These are phyloP conservation scores for Hippophae rhamnoides DNA, from an alignment of 306 rosid genomes.

Conservation along the genomic window DNA sequence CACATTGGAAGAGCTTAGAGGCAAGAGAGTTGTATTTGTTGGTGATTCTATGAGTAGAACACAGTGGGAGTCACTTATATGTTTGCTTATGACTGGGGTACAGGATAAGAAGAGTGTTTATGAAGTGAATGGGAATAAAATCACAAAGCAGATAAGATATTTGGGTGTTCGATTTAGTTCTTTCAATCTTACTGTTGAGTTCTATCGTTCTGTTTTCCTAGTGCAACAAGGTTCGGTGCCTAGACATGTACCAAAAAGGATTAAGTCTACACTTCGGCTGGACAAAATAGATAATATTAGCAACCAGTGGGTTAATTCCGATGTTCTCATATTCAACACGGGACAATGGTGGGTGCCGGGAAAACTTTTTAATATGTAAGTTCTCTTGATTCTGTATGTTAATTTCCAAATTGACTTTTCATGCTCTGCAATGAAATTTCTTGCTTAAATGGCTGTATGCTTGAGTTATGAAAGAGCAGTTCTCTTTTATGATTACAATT, in stretches of 20 bases:
- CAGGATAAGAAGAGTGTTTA: slow-evolving; percentile 61
- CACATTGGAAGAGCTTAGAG: slow-evolving; percentile 43
- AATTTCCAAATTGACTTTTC: neutral
- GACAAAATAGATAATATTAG: slow-evolving; percentile 63
- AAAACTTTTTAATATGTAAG: slow-evolving; percentile 68
- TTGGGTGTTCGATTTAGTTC: slow-evolving; percentile 67
- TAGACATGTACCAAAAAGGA: slow-evolving; percentile 66
- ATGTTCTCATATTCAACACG: slow-evolving; percentile 79
- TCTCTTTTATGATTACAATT: neutral
- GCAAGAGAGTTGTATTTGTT: slow-evolving; percentile 69
- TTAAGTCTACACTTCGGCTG: slow-evolving; percentile 59
- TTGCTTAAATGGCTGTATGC: neutral
- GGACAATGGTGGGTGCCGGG: slow-evolving; percentile 98
- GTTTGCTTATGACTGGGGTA: slow-evolving; percentile 79
- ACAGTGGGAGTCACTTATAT: slow-evolving; percentile 82
- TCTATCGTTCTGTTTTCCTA: slow-evolving; percentile 71
- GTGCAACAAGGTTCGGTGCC: slow-evolving; percentile 53
- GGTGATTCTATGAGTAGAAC: slow-evolving; percentile 95
- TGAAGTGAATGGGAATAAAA: slow-evolving; percentile 61
- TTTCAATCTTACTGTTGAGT: slow-evolving; percentile 70
- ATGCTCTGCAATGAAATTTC: slow-evolving; percentile 12
- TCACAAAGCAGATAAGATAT: slow-evolving; percentile 54
- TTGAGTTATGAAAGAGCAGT: slow-evolving; percentile 4
- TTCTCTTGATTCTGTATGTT: slow-evolving; percentile 16
- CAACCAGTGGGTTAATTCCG: slow-evolving; percentile 62